Percentiles rank a stretch among this genome's conserved stretches.
Evolutionary conservation across 2,329 filamentous ascomycete genomes (phyloP).

Genomic region (Akanthomyces uredinophilus): DNA sequence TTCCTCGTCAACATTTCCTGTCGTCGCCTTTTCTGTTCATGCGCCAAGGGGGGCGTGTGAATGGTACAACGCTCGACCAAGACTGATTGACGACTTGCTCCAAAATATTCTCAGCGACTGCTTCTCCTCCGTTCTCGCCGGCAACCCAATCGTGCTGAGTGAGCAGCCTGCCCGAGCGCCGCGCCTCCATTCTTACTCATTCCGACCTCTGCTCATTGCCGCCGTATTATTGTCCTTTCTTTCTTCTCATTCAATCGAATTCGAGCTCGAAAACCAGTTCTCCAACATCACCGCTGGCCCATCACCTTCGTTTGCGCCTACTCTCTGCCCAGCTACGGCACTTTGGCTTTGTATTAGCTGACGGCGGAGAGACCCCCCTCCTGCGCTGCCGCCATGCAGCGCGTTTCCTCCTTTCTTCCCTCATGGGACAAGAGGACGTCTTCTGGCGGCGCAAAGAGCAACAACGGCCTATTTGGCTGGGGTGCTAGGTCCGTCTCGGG

Average conservation of each 20-base stretch:
- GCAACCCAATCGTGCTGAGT: not conserved
- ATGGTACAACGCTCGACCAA: not conserved
- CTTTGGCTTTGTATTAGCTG: constrained; percentile 21
- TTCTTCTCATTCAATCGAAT: not conserved
- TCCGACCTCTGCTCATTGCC: not conserved
- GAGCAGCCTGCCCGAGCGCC: not conserved
- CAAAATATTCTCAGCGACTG: not conserved
- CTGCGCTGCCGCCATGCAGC: constrained; percentile 34
- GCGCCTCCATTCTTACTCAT: not conserved
- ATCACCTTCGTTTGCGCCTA: constrained; percentile 14
- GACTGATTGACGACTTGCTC: not conserved
- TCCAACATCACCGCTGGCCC: not conserved
- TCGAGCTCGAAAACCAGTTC: not conserved
- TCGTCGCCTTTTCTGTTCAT: constrained; percentile 9
- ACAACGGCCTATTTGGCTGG: constrained; percentile 38
- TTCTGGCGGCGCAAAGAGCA: constrained; percentile 24
- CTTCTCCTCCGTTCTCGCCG: not conserved
- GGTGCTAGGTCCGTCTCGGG: constrained; percentile 43
- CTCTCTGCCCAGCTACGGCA: constrained; percentile 28
- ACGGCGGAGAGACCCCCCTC: constrained; percentile 28
- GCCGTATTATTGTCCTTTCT: not conserved
- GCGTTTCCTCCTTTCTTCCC: constrained; percentile 39
- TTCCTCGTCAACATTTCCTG: not conserved
- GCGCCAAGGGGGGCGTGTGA: constrained; percentile 11
- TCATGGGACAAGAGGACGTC: constrained; percentile 42